phyloP scores from a whole-genome alignment of 306 rosid genomes.

The Hylodesmum podocarpum region DNA sequence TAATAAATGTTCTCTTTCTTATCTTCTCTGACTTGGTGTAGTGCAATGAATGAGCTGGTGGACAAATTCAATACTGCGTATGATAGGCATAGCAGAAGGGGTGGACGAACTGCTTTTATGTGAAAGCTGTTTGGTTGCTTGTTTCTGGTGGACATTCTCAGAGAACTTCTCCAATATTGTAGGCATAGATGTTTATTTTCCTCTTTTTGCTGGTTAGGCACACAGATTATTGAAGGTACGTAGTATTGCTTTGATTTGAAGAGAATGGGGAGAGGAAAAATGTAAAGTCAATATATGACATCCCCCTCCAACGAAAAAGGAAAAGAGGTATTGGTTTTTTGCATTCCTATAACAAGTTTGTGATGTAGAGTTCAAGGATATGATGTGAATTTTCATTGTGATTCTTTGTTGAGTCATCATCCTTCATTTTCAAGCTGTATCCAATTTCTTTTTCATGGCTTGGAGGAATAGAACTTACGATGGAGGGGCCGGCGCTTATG shows the following conservation, averaged over 20 bases:
- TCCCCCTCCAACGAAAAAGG: background rate
- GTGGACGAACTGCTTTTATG: slow-evolving; percentile 88
- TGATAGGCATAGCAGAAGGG: slow-evolving; percentile 92
- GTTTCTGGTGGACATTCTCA: slow-evolving; percentile 17
- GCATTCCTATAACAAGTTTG: slow-evolving; percentile 1
- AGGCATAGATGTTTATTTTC: slow-evolving; percentile 3
- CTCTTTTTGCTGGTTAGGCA: slow-evolving; percentile 23
- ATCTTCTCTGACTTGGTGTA: slow-evolving; percentile 21
- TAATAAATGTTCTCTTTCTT: background rate
- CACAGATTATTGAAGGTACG: slow-evolving; percentile 29
- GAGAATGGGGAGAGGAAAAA: slow-evolving; percentile 3
- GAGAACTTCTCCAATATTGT: slow-evolving; percentile 16
- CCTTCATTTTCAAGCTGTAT: background rate
- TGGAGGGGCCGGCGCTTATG: too few relatives aligned
- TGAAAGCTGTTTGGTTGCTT: slow-evolving; percentile 38
- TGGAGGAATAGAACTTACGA: background rate
- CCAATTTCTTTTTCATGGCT: slow-evolving; percentile 2
- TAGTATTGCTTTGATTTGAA: slow-evolving; percentile 25
- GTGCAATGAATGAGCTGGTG: slow-evolving; percentile 63
- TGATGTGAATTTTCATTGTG: slow-evolving; percentile 18
- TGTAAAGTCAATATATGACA: slow-evolving; percentile 16
- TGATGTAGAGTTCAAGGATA: background rate
- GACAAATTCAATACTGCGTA: slow-evolving; percentile 89
- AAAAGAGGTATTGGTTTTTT: background rate
- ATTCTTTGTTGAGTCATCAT: slow-evolving; percentile 7